Base-by-base conservation (phyloP, 140 eudicot genomes). In the Anethum foeniculum region DNA sequence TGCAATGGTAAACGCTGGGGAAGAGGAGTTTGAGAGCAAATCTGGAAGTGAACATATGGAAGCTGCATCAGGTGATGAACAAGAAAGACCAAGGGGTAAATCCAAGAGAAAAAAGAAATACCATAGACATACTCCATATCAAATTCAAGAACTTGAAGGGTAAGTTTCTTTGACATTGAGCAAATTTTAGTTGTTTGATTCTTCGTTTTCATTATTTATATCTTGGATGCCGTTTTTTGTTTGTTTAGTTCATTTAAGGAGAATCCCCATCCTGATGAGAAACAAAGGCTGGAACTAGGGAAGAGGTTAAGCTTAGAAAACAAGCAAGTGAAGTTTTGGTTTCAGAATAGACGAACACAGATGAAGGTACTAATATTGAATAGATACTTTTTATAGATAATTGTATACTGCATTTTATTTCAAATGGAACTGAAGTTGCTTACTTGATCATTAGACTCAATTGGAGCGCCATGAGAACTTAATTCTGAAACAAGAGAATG, bases 241-340 rank as follows among this genome's bases (percentile, higher is more conserved):
- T 60, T 36, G 41, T 11, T 46, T 83, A 93, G 98, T 83, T 80
- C 88, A 3, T 93, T 93, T 82, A 91, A 90, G 88, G 89, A 85
- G 77, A 90, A 92, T 75, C 92, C 95, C 25, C 97, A 91, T 68
- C 97, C 98, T 43, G 96, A 93, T 86, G 97, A 93, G 87, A 90
- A 88, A 75, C 92, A 83, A 86, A 85, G 98, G 80, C 68, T 85
- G 79, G 97, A 93, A 56, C 91, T 93, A 62, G 96, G 96, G 30
- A 88, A 86, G 88, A 87, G 82, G 75, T 87, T 93, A 51, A 80
- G 80, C 82, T 82, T 92, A 90, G 96, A 88, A 81, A 85, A 79
- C 86, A 90, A 84, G 75, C 96, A 92, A 85, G 97, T 92, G 49
- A 88, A 92, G 67, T 90, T 88, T 83, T 92, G 97, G 97, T 92